Conservation (phyloP, 352 stramenopile species). For the Thalassiosira exigua region DNA sequence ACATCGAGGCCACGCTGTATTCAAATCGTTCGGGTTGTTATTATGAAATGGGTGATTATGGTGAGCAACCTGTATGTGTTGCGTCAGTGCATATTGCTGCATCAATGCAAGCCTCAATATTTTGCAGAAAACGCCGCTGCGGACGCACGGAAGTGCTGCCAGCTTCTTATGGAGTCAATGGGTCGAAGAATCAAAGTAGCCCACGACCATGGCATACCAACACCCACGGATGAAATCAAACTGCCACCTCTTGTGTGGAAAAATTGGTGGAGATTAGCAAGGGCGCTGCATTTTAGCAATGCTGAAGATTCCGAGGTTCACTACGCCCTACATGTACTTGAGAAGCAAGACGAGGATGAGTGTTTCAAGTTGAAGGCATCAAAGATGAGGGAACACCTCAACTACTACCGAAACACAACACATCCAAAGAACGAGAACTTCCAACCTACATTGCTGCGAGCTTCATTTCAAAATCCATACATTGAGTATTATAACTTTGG, state of each 20-base stretch:
- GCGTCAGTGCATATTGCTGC: constrained; percentile 1
- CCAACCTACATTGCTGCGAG: constrained; percentile 15
- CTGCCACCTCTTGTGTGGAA: constrained; percentile 1
- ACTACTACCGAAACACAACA: constrained; percentile 7
- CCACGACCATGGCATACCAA: no score
- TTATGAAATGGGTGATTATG: constrained; percentile 34
- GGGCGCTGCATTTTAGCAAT: constrained; percentile 24
- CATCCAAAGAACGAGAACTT: background rate
- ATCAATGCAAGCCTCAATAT: background rate
- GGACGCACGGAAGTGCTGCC: background rate
- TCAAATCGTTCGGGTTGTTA: constrained; percentile 34
- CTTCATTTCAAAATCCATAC: constrained; percentile 39
- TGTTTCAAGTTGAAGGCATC: background rate
- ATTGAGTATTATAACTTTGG: constrained; percentile 42
- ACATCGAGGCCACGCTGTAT: constrained; percentile 8
- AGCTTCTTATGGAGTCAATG: background rate
- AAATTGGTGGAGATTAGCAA: constrained; percentile 21
- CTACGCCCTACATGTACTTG: background rate
- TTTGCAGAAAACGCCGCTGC: constrained; percentile 9
- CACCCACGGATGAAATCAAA: no score
- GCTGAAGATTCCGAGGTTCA: background rate
- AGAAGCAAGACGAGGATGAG: background rate
- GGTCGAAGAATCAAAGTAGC: no score
- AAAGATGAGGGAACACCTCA: constrained; percentile 24
- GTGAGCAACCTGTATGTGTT: constrained; percentile 3